A percentile compares a stretch with the other conserved stretches of the same genome.
Evolutionary conservation across 2,329 filamentous ascomycete genomes (phyloP).

Genomic region (Rosellinia necatrix): DNA sequence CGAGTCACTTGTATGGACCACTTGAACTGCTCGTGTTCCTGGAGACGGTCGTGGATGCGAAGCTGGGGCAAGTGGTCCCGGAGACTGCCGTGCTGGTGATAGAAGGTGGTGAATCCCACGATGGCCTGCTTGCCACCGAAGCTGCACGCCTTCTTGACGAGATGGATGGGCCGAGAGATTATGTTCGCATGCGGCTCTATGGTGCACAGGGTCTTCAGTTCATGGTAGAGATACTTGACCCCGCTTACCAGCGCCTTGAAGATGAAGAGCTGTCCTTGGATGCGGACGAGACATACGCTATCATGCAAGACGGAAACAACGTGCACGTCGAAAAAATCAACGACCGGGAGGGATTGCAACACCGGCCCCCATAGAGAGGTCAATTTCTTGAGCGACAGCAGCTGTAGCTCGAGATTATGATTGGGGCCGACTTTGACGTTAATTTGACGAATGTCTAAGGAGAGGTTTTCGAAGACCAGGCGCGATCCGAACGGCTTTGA

Average conservation of each 20-base stretch:
- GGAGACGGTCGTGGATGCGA: constrained; percentile 51
- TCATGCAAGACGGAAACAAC: constrained; percentile 61
- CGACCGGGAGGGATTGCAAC: constrained; percentile 48
- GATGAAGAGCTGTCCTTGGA: constrained; percentile 51
- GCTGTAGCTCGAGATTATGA: constrained; percentile 57
- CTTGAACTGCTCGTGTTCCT: constrained; percentile 51
- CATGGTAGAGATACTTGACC: constrained; percentile 65
- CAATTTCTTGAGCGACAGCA: constrained; percentile 52
- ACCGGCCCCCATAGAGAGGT: constrained; percentile 49
- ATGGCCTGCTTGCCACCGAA: constrained; percentile 62
- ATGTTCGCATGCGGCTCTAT: constrained; percentile 58
- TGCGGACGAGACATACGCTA: constrained; percentile 60
- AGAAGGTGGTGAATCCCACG: constrained; percentile 61
- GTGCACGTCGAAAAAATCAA: constrained; percentile 56
- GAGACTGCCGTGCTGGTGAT: constrained; percentile 58
- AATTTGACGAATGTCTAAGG: constrained; percentile 52
- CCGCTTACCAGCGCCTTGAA: constrained; percentile 63
- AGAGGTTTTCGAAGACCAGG: constrained; percentile 58
- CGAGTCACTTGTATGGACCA: constrained; percentile 60
- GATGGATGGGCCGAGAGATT: constrained; percentile 55
- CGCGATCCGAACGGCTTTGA: constrained; percentile 60
- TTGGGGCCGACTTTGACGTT: constrained; percentile 53
- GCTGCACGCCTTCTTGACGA: constrained; percentile 59
- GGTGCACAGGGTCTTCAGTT: constrained; percentile 59
- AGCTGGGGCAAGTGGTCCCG: constrained; percentile 59